Evolutionary conservation across 192 early-diverging fungal genomes (phyloP), one percentile per base, ranked within the genome.

Genomic region (Oehlia diaphana): DNA sequence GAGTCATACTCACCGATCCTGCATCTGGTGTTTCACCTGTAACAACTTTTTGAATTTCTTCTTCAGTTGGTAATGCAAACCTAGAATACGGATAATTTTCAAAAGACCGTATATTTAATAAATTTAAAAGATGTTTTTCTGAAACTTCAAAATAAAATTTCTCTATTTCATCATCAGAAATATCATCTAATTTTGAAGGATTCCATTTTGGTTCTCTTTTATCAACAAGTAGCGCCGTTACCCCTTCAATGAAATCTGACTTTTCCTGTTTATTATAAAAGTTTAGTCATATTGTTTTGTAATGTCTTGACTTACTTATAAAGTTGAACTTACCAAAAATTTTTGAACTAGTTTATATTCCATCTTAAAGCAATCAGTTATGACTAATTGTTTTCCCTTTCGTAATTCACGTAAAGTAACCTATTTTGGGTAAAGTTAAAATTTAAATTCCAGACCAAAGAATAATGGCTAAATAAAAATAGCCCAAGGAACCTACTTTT

Each of bases 221-320:
- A 77, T 91, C 86, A 53, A 97, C 86, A 77, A 99, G 86, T 37
- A 88, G 82, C 19, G 93, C 91, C 16, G 81, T 92, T 1, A 98
- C 96, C 16, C 98, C 97, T 88, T 96, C 96, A 62, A 87, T 81
- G 80, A 99, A 96, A 82, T 99, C 97, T 65, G 90, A 90, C 2
- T 87, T 91, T 14, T 66, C 69, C 87, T 89, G 74, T 13, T 81
- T 26, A 31, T 64, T 16, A 64, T 16, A 72, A 33, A 21, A 21
- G 53, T 21, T 58, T 21, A 3, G 4, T 58, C 3, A 19, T 58
- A 14, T 58, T 58, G 19, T 21, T 7, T 19, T 7, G 12, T 2
- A 21, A 58, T 58, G 14, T 58, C 16, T 58, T 21, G 16, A 58
- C 39, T 37, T 37, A 58, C 16, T 7, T 47, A 47, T 0, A 47